Evolutionary conservation across 176 grass and related monocot species (phyloP).

Genomic region (Otatea glauca): DNA sequence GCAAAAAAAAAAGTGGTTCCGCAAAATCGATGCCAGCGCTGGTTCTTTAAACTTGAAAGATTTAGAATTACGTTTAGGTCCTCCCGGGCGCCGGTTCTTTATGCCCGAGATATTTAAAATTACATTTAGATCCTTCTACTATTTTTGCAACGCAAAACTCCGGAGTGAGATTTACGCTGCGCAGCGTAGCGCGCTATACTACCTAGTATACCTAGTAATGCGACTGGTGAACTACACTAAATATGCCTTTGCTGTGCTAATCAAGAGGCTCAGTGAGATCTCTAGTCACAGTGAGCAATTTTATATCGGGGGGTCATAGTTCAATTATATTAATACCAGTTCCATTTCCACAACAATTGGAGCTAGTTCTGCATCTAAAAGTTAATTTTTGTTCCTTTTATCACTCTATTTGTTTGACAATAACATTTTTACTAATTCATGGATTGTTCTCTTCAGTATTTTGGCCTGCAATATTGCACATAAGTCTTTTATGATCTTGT

Average conservation of each 20-base stretch:
- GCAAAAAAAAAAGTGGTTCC: no score
- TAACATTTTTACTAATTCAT: not conserved
- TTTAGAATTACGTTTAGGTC: no score
- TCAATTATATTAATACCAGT: not conserved
- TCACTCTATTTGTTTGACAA: not conserved
- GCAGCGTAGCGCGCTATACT: no score
- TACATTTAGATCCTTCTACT: no score
- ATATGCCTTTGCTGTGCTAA: slow-evolving; percentile 14
- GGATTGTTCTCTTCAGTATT: slow-evolving; percentile 18
- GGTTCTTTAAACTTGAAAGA: no score
- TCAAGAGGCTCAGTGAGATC: not conserved
- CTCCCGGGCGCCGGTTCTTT: no score
- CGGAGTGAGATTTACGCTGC: no score
- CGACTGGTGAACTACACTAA: not conserved
- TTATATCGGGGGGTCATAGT: not conserved
- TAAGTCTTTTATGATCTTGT: slow-evolving; percentile 6
- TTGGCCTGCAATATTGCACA: not conserved
- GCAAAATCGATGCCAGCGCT: no score
- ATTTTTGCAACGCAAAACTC: no score
- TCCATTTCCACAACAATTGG: not conserved
- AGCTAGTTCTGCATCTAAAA: not conserved
- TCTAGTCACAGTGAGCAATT: slow-evolving; percentile 9
- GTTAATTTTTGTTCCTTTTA: not conserved
- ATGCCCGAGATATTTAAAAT: no score
- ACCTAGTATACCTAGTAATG: not conserved